A percentile compares a stretch with the other conserved stretches of the same genome.
phyloP scores from a whole-genome alignment of 192 early-diverging fungal genomes.

The Mortierella claussenii region DNA sequence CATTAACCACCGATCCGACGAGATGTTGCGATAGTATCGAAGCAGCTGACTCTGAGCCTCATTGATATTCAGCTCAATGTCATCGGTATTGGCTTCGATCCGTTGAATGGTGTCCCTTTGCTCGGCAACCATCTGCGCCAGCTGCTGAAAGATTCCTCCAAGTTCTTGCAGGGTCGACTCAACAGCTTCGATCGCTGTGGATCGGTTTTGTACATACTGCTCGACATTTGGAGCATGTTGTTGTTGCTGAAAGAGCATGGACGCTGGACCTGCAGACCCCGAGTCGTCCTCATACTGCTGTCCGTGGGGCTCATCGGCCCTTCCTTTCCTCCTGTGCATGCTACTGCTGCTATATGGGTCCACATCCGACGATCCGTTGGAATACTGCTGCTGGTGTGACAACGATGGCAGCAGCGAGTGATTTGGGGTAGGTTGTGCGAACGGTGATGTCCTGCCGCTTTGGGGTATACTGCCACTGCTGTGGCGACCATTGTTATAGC shows the following conservation, averaged over 20 bases:
- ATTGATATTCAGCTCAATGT: conserved; percentile 89
- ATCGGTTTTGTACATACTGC: conserved; percentile 84
- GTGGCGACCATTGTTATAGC: conserved; percentile 6
- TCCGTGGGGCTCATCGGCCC: conserved; percentile 20
- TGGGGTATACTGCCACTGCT: conserved; percentile 42
- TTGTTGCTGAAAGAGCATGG: conserved; percentile 48
- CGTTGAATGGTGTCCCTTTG: conserved; percentile 90
- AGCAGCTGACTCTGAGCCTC: conserved; percentile 91
- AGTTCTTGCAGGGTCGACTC: conserved; percentile 98
- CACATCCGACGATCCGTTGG: conserved; percentile 19
- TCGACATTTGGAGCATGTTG: conserved; percentile 39
- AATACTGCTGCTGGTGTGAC: conserved; percentile 17
- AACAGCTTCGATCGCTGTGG: conserved; percentile 93
- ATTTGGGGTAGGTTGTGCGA: conserved; percentile 15
- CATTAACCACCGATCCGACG: conserved; percentile 95
- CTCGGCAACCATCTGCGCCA: conserved; percentile 87
- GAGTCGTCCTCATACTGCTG: conserved; percentile 42
- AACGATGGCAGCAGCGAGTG: background rate
- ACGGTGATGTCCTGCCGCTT: conserved; percentile 31
- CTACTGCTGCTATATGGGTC: conserved; percentile 40
- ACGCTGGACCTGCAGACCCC: conserved; percentile 46
- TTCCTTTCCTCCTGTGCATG: conserved; percentile 42
- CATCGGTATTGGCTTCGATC: conserved; percentile 95
- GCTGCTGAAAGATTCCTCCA: conserved; percentile 89
- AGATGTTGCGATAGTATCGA: conserved; percentile 91